phyloP scores from a whole-genome alignment of 768 basidiomycete species.

The Lentinula boryana region DNA sequence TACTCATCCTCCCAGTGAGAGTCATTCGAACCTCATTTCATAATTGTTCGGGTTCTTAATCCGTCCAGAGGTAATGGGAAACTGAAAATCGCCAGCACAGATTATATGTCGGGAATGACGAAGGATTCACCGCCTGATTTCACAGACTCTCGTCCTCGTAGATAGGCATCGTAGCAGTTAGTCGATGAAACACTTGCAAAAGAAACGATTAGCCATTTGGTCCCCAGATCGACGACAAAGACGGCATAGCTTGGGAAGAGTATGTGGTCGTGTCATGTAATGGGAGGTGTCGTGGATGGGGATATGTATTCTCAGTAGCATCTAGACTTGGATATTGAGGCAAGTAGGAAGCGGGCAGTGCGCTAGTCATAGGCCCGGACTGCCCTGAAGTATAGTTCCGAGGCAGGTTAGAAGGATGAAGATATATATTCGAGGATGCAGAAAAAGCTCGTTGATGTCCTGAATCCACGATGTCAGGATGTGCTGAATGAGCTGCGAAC shows the following conservation, averaged over 20 bases:
- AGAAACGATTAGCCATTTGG: conserved; percentile 22
- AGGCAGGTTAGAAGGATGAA: background rate
- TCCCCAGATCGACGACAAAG: conserved; percentile 29
- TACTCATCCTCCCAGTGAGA: too few species aligned
- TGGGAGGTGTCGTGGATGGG: conserved; percentile 20
- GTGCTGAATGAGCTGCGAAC: background rate
- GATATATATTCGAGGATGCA: background rate
- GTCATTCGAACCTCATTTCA: too few species aligned
- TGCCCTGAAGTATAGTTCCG: background rate
- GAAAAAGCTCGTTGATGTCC: background rate
- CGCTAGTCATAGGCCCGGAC: background rate
- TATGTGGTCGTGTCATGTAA: conserved; percentile 22
- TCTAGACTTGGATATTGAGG: background rate
- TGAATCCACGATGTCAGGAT: background rate
- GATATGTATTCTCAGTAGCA: conserved; percentile 10
- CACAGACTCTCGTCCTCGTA: background rate
- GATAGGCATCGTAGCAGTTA: background rate
- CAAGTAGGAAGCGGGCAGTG: background rate
- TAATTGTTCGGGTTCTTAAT: too few species aligned
- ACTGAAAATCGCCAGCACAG: too few species aligned
- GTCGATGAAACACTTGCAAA: background rate
- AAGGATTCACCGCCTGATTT: background rate
- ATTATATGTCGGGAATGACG: too few species aligned
- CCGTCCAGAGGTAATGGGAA: too few species aligned
- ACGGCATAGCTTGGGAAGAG: conserved; percentile 20